Evolutionary conservation across 768 basidiomycete genomes (phyloP), one percentile per base, ranked within the genome.

Genomic region (Rhodotorula paludigena): DNA sequence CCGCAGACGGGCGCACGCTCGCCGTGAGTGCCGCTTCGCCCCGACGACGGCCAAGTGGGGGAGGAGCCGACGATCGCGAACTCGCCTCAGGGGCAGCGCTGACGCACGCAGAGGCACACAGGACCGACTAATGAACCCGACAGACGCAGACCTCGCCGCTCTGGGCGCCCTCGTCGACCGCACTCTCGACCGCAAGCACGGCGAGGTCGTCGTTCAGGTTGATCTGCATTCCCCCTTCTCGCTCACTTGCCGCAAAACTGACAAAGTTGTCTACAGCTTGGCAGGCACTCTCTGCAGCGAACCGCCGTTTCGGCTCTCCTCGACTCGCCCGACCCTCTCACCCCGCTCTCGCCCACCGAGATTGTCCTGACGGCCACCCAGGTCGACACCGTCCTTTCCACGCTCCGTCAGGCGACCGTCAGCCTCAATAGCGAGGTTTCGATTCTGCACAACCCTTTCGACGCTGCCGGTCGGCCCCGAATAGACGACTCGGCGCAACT

Each of bases 201-300:
- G 78, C 41, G 79, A 80, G 69, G 55, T 77, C 48, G 60, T 79
- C 35, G 66, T 80, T 38, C 56, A 52, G 51, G 51, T 52, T 10
- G 23, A 16, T 45, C 44, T 25, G 23, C 44, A 23, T n/a, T n/a
- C n/a, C n/a, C n/a, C n/a, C n/a, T n/a, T 11, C 25, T 45, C 23
- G 7, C 8, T 1, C 25, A 5, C 44, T 7, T 25, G 7, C 44
- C 2, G 44, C n/a, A n/a, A n/a, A n/a, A 10, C 32, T 52, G 51
- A 52, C 32, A 23, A 3, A 21, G 2, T 32, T 21, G 4, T 1
- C 18, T 4, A 10, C 21, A 76, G 5, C 68, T 80, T 36, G 76
- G 74, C 11, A 65, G 76, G 5, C 76, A 78, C 75, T 78, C 12
- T 56, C 76, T 55, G 73, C 69, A 21, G 14, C 58, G 55, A 52